Base-by-base conservation (phyloP, 2,329 filamentous ascomycete species). In the Penicillium oxalicum region DNA sequence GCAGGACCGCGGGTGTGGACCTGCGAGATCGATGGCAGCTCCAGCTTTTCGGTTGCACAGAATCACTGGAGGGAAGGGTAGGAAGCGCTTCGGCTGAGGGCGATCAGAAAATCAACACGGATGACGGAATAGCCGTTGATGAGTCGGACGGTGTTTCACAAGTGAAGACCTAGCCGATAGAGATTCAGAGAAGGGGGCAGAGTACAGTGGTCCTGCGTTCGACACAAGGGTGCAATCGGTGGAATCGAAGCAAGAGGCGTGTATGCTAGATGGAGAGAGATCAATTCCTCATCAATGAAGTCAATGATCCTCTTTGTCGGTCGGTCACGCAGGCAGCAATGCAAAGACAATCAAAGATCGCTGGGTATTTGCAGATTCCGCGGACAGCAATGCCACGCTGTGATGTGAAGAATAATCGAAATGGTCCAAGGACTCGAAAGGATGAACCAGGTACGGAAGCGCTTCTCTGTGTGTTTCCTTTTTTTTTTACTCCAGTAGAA, bases 1-100 rank as follows among this genome's bases (percentile, higher is more conserved):
- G 80, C 78, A 67, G 79, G 78, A 77, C 84, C 85, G 82, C 87
- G 84, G 80, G 84, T 82, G 74, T 88, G 84, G 76, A 87, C 82
- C 77, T 88, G 84, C 67, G 86, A 86, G 68, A 90, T 86, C 75
- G 87, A 87, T 75, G 88, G 87, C 72, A 91, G 83, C 87, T 91
- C 88, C 88, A 94, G 88, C 79, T 91, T 93, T 85, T 82, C 88
- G 87, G 83, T 86, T 82, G 76, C 67, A 60, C 53, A 57, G 53
- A 49, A 61, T 63, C 63, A 56, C 56, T 60, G 54, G 58, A 59
- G 47, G 58, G 29, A 35, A 27, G 24, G 13, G 11, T 24, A 26
- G 29, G 29, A 43, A 43, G 40, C 40, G 18, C 40, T 34, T 43
- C 11, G 40, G 40, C 40, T 43, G 33, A 5, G 8, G 18, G 18